Evolutionary conservation across 2,329 filamentous ascomycete species (phyloP).

Genomic region (Cytospora paraplurivora): DNA sequence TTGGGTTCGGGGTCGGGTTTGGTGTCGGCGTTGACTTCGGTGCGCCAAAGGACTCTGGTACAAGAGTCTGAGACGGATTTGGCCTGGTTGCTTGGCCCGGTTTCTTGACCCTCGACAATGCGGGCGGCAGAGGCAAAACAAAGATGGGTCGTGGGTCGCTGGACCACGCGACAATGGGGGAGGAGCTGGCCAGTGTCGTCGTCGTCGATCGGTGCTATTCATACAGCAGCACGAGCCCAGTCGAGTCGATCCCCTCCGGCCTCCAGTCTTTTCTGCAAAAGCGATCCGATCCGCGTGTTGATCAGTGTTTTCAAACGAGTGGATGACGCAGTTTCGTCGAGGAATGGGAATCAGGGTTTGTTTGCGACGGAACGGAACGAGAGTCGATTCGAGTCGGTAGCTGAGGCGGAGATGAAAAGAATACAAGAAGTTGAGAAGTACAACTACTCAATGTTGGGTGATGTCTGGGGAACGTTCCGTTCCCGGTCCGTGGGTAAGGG

Average conservation of each 20-base stretch:
- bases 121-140: conserved; percentile 2
- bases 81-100: conserved; percentile 10
- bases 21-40: background rate
- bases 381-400: conserved; percentile 1
- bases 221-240: background rate
- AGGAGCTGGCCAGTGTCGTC: background rate
- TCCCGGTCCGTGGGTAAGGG: conserved; percentile 2
- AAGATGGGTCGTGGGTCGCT: conserved; percentile 8
- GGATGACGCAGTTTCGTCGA: conserved; percentile 22
- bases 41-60: background rate
- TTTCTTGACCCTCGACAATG: conserved; percentile 3
- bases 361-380: background rate
- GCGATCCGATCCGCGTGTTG: conserved; percentile 11
- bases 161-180: conserved; percentile 3
- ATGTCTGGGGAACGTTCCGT: conserved; percentile 8
- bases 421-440: conserved; percentile 23
- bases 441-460: conserved; percentile 9
- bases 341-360: background rate
- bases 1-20: background rate
- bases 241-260: conserved; percentile 12
- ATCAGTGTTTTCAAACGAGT: conserved; percentile 20
- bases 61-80: background rate
- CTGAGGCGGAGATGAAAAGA: conserved; percentile 1
- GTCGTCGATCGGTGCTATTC: background rate
- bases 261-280: conserved; percentile 1